Conservation (phyloP, 257 asterid species). For the Solanum bulbocastanum region DNA sequence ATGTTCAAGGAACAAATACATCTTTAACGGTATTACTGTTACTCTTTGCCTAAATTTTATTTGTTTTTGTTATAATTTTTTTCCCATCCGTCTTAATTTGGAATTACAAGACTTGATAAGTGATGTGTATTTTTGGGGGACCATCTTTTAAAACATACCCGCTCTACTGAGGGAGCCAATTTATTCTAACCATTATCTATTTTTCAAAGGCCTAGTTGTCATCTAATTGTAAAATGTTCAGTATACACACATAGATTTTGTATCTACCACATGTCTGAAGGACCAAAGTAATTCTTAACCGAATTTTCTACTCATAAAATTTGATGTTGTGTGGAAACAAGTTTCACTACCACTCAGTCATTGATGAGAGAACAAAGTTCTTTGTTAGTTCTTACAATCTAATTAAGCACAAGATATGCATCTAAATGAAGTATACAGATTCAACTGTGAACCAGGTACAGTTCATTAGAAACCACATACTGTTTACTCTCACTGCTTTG, state of each 20-base stretch:
- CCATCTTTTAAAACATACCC: not conserved
- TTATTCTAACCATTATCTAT: not conserved
- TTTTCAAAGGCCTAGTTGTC: not conserved
- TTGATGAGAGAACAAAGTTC: not conserved
- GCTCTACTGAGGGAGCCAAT: not conserved
- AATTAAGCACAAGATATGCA: not conserved
- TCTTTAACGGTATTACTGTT: constrained; percentile 58
- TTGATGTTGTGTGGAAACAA: not conserved
- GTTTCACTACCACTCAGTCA: not conserved
- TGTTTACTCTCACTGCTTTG: not conserved
- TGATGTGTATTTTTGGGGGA: not conserved
- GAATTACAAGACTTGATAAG: not conserved
- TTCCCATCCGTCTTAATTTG: not conserved
- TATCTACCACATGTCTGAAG: not conserved
- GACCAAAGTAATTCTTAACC: not conserved
- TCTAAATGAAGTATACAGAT: not conserved
- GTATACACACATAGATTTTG: not conserved
- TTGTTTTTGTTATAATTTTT: not conserved
- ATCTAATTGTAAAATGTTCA: not conserved
- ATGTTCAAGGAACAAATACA: constrained; percentile 55
- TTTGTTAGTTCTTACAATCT: not conserved
- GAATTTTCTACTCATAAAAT: not conserved
- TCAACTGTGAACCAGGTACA: not conserved
- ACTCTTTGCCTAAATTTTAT: not conserved
- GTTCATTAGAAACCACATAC: not conserved